phyloP scores from a whole-genome alignment of 1,284 basidiomycete species.

The Papiliotrema fonsecae region DNA sequence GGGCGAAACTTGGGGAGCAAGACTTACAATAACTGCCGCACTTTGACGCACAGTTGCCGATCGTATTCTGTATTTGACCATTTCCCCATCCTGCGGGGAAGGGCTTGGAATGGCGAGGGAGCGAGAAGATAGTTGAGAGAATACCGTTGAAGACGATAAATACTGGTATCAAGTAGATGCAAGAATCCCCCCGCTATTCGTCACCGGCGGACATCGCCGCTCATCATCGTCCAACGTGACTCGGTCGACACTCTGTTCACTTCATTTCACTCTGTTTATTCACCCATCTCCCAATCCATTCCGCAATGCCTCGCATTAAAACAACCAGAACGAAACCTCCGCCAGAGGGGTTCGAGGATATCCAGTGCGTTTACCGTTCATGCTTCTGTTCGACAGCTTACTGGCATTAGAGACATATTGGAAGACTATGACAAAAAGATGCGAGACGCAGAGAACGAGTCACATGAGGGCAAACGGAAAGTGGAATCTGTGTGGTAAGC shows the following conservation, averaged over 20 bases:
- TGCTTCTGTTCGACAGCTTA: neutral
- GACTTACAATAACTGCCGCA: constrained; percentile 22
- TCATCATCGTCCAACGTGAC: no score
- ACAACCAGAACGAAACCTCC: constrained; percentile 92
- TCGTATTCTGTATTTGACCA: constrained; percentile 23
- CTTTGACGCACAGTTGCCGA: constrained; percentile 15
- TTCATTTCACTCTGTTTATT: neutral
- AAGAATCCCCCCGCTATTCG: no score
- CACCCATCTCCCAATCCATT: neutral
- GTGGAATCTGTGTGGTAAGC: constrained; percentile 83
- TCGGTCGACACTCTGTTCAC: no score
- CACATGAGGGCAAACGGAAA: constrained; percentile 96
- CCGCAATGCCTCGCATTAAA: constrained; percentile 85
- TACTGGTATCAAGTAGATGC: no score
- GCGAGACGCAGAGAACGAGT: constrained; percentile 95
- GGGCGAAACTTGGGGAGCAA: no score
- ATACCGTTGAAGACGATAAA: neutral
- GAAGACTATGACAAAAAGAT: constrained; percentile 95
- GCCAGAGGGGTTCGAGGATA: constrained; percentile 96
- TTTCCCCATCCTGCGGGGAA: constrained; percentile 22
- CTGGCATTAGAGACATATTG: constrained; percentile 66
- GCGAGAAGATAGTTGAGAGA: neutral
- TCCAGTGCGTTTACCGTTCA: constrained; percentile 54
- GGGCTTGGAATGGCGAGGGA: neutral
- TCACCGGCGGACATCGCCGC: no score